Conservation (phyloP, 2,329 filamentous ascomycete genomes). For the Fusarium sp. region DNA sequence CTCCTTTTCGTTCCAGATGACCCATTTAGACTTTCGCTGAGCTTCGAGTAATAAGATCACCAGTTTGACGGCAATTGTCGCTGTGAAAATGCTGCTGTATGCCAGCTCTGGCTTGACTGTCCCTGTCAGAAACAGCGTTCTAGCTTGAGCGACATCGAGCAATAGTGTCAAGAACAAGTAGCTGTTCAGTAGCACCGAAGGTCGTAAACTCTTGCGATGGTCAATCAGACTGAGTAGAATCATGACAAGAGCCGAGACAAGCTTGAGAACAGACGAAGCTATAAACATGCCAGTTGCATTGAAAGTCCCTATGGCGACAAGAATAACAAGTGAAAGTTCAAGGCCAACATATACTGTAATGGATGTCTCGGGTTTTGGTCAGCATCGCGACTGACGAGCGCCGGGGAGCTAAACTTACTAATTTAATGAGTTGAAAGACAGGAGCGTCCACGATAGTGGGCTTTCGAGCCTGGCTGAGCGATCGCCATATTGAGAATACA, state of each 20-base stretch:
- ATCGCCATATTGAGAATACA: slow-evolving; percentile 51
- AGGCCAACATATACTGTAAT: slow-evolving; percentile 49
- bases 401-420: slow-evolving; percentile 39
- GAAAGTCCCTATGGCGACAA: slow-evolving; percentile 42
- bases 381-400: not conserved
- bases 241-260: slow-evolving; percentile 49
- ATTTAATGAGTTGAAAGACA: slow-evolving; percentile 51
- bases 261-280: slow-evolving; percentile 38
- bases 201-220: slow-evolving; percentile 55
- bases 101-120: slow-evolving; percentile 21
- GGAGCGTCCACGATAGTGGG: slow-evolving; percentile 53
- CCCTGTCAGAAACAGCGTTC: slow-evolving; percentile 58
- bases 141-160: slow-evolving; percentile 58
- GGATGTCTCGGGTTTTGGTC: slow-evolving; percentile 31
- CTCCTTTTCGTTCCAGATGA: slow-evolving; percentile 52
- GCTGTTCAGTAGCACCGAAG: slow-evolving; percentile 58
- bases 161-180: slow-evolving; percentile 59
- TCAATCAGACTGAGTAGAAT: slow-evolving; percentile 52
- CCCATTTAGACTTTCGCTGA: slow-evolving; percentile 55
- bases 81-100: slow-evolving; percentile 52
- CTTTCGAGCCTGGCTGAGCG: slow-evolving; percentile 49
- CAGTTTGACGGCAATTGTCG: slow-evolving; percentile 53
- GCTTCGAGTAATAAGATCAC: slow-evolving; percentile 55
- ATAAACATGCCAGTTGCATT: slow-evolving; percentile 44
- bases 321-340: slow-evolving; percentile 52